Conservation (phyloP, 1,284 basidiomycete genomes). For the Austropuccinia psidii region DNA sequence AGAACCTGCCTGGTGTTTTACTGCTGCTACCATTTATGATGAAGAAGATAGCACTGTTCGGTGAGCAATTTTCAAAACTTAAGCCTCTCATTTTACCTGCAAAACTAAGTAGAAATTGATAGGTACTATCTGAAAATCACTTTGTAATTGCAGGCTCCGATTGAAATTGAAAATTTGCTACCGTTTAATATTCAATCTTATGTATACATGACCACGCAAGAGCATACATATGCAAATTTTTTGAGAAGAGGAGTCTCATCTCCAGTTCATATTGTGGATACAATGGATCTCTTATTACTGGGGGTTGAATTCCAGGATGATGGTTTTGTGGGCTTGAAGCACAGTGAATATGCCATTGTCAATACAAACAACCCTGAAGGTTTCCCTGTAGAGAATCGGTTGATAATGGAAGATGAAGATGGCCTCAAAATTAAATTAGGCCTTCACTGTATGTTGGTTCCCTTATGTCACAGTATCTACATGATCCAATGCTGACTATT, state of each 20-base stretch:
- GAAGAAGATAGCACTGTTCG: slow-evolving; percentile 22
- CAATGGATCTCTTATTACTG: slow-evolving; percentile 85
- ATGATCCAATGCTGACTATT: too few relatives aligned
- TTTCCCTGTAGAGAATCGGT: slow-evolving; percentile 32
- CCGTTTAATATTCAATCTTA: slow-evolving; percentile 94
- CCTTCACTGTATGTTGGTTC: slow-evolving; percentile 31
- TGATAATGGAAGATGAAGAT: slow-evolving; percentile 28
- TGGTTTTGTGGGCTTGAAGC: slow-evolving; percentile 57
- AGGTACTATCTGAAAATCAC: slow-evolving; percentile 36
- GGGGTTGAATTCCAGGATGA: slow-evolving; percentile 86
- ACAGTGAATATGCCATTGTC: slow-evolving; percentile 34
- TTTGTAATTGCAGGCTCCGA: slow-evolving; percentile 27
- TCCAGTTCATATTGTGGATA: slow-evolving; percentile 92
- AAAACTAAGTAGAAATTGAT: not conserved
- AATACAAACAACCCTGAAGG: slow-evolving; percentile 37
- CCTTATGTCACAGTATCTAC: too few relatives aligned
- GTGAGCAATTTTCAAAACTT: too few relatives aligned
- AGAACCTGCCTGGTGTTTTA: slow-evolving; percentile 92
- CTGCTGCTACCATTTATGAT: slow-evolving; percentile 52
- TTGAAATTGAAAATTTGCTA: slow-evolving; percentile 86
- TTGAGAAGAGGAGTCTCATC: slow-evolving; percentile 87
- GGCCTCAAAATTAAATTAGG: slow-evolving; percentile 24
- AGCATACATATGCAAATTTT: too few relatives aligned
- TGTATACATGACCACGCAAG: too few relatives aligned
- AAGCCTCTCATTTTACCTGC: too few relatives aligned